These are phyloP conservation scores for Penicillium sp. DNA, from an alignment of 2,329 filamentous ascomycete genomes.

Conservation along the genomic window DNA sequence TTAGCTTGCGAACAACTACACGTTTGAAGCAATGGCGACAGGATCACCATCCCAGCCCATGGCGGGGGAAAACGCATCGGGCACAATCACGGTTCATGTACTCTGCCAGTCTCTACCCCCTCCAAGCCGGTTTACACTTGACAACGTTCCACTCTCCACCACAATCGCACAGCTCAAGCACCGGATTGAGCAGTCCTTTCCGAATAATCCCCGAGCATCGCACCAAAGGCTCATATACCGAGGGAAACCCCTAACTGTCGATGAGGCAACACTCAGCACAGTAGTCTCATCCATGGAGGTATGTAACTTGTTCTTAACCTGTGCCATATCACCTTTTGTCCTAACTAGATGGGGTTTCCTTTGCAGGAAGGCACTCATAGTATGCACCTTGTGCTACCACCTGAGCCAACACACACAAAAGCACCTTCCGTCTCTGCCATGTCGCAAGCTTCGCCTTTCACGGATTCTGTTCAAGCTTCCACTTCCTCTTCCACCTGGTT, in stretches of 20 bases:
- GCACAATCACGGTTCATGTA: conserved; percentile 37
- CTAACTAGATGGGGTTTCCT: background rate
- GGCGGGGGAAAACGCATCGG: background rate
- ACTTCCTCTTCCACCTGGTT: background rate
- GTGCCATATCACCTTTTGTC: background rate
- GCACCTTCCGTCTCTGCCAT: background rate
- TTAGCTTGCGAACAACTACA: background rate
- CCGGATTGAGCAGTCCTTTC: conserved; percentile 51
- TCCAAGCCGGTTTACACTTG: conserved; percentile 38
- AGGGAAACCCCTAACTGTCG: conserved; percentile 53
- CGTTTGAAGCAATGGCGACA: conserved; percentile 6
- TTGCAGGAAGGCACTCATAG: background rate
- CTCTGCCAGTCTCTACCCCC: conserved; percentile 43
- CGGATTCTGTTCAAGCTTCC: background rate
- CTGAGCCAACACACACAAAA: background rate
- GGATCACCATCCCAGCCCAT: conserved; percentile 1
- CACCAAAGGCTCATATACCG: conserved; percentile 59
- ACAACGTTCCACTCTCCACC: conserved; percentile 36
- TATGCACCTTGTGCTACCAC: conserved; percentile 8
- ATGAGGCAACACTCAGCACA: conserved; percentile 48
- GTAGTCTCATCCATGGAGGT: conserved; percentile 54
- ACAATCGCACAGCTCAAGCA: conserved; percentile 55
- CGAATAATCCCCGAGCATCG: conserved; percentile 44
- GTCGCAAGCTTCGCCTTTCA: background rate
- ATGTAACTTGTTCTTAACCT: conserved; percentile 24